A percentile compares a stretch with the other conserved stretches of the same genome.
Conservation (phyloP, 1,284 basidiomycete species). For the Puccinia horiana region DNA sequence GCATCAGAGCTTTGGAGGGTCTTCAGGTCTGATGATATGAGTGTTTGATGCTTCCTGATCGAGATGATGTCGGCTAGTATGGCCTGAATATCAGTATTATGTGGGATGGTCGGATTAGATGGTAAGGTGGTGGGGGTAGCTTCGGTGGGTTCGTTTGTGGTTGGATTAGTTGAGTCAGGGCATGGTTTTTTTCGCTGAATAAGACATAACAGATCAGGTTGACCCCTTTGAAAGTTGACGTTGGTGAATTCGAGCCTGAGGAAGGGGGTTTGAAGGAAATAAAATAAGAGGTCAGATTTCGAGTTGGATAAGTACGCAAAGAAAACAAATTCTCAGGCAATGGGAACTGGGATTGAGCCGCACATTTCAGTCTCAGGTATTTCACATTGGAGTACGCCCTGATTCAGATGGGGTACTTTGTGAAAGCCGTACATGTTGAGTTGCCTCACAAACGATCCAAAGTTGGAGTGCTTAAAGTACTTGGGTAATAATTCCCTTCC, state of each 20-base stretch:
- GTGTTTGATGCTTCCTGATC: constrained; percentile 87
- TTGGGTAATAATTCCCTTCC: constrained; percentile 83
- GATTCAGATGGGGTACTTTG: constrained; percentile 75
- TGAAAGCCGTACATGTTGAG: constrained; percentile 74
- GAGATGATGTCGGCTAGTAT: constrained; percentile 79
- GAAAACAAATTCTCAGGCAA: neutral
- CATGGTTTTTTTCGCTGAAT: constrained; percentile 70
- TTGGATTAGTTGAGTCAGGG: constrained; percentile 19
- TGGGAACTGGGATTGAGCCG: neutral
- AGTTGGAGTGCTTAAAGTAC: constrained; percentile 97
- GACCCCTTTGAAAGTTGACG: constrained; percentile 81
- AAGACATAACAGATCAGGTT: constrained; percentile 83
- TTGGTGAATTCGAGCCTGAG: constrained; percentile 71
- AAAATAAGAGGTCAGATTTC: neutral
- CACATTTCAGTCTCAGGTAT: constrained; percentile 78
- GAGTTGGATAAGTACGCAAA: neutral
- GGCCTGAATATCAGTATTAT: constrained; percentile 67
- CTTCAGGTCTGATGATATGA: constrained; percentile 82
- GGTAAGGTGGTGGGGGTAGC: constrained; percentile 10
- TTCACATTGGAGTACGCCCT: constrained; percentile 76
- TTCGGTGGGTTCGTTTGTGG: neutral
- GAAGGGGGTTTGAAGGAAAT: neutral
- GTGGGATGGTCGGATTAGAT: neutral
- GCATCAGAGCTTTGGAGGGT: constrained; percentile 86
- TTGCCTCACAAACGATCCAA: constrained; percentile 89